Evolutionary conservation across 1,284 basidiomycete genomes (phyloP), one percentile per base, ranked within the genome.

Genomic region (Puccinia triticina): DNA sequence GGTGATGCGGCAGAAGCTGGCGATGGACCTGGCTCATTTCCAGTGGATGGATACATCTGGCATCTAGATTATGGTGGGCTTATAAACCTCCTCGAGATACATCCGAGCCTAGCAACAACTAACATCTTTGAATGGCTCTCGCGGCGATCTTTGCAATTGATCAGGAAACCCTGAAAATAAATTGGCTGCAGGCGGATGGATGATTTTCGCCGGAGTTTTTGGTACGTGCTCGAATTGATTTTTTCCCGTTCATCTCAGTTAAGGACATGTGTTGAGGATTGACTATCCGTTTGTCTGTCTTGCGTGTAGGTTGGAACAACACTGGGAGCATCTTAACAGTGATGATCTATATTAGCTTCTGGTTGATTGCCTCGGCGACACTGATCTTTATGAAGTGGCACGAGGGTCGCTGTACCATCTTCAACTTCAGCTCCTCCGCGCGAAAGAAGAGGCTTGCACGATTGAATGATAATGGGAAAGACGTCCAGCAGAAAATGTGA

Each of bases 1-100:
- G 88, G 88, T 0, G 91, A 94, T 83, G 91, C 92, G 12, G 93
- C 93, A 84, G 94, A 96, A 86, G 87, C 91, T 1, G 94, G 93
- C 12, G 90, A 91, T 79, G 94, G 94, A 0, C 93, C 94, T 0
- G 94, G 94, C 3, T 91, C 92, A 34, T 96, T 91, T 89, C 88
- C 91, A 84, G 92, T 95, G 14, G 90, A 90, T 82, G 92, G 92
- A 18, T 93, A 90, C 85, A 93, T 96, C 7, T 96, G 94, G 94
- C 92, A 94, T 86, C 77, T 72, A 59, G 77, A 72, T 48, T 82
- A 82, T 55, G 81, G 81, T 77, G n/a, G 18, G 55, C 10, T 69
- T 18, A 21, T 11, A 53, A 32, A 67, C 40, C 12, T 50, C n/a
- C 40, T 57, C 16, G n/a, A 48, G 43, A 50, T 8, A 34, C 40